Evolutionary conservation across 176 grass and related monocot species (phyloP).

Genomic region (Oryza officinalis): DNA sequence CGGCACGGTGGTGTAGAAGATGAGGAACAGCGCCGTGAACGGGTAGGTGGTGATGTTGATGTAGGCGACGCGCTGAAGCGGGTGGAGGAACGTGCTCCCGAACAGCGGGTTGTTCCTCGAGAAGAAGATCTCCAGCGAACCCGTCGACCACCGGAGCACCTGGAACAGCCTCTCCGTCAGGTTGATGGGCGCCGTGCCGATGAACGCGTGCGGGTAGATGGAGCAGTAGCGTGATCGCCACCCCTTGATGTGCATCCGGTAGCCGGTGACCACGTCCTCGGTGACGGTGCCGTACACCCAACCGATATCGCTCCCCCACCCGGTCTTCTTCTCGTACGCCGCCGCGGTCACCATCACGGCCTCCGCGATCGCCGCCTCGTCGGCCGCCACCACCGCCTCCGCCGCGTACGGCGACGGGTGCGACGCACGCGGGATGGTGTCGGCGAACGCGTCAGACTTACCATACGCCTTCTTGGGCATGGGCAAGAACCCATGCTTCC

Average conservation of each 20-base stretch:
- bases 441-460: slow-evolving; percentile 55
- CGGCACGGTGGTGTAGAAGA: slow-evolving; percentile 90
- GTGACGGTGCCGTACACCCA: slow-evolving; percentile 80
- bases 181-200: slow-evolving; percentile 84
- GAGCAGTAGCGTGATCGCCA: slow-evolving; percentile 73
- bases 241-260: slow-evolving; percentile 85
- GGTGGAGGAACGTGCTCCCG: slow-evolving; percentile 67
- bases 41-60: slow-evolving; percentile 93
- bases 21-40: slow-evolving; percentile 93
- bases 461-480: slow-evolving; percentile 63
- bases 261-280: slow-evolving; percentile 79
- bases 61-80: slow-evolving; percentile 89
- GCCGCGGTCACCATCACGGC: slow-evolving; percentile 47
- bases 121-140: slow-evolving; percentile 97
- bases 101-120: slow-evolving; percentile 81
- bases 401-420: slow-evolving; percentile 42
- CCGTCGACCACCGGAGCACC: slow-evolving; percentile 83
- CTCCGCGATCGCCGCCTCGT: slow-evolving; percentile 42
- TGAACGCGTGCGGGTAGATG: slow-evolving; percentile 79
- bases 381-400: not conserved
- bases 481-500: slow-evolving; percentile 49
- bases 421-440: slow-evolving; percentile 61
- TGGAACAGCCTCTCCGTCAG: slow-evolving; percentile 69
- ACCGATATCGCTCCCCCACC: slow-evolving; percentile 62
- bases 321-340: slow-evolving; percentile 70